A percentile compares a stretch with the other conserved stretches of the same genome.
Conservation (phyloP, 495 filamentous ascomycete species). For the Penicillium paradoxum region DNA sequence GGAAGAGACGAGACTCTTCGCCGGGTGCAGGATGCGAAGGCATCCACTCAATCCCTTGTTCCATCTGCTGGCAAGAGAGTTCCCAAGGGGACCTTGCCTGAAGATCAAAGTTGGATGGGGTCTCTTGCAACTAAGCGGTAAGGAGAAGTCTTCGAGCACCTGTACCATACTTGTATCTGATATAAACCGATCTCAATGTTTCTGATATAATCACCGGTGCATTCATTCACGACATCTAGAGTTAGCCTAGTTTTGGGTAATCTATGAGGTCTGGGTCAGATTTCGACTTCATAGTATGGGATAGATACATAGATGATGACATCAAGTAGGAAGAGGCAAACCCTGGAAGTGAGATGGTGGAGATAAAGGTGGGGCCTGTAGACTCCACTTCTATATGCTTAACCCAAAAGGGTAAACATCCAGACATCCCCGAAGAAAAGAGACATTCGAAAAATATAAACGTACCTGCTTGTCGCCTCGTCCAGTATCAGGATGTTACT, state of each 20-base stretch:
- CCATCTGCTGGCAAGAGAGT: slow-evolving; percentile 16
- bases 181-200: not conserved
- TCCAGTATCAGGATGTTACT: slow-evolving; percentile 40
- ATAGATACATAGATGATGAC: no score
- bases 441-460: no score
- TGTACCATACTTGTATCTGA: not conserved
- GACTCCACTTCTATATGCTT: no score
- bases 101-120: slow-evolving; percentile 39
- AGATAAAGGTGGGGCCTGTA: no score
- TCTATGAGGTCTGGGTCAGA: no score
- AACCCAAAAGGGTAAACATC: no score
- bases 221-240: no score
- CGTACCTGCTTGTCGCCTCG: slow-evolving; percentile 43
- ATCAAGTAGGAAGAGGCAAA: no score
- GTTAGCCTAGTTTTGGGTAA: no score
- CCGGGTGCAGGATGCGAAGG: slow-evolving; percentile 48
- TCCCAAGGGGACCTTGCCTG: slow-evolving; percentile 16
- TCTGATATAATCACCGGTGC: not conserved
- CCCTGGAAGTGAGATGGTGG: no score
- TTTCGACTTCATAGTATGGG: no score
- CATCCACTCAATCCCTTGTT: slow-evolving; percentile 24
- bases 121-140: slow-evolving; percentile 28
- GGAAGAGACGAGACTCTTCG: slow-evolving; percentile 55
- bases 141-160: not conserved
- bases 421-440: no score